phyloP scores from a whole-genome alignment of 768 basidiomycete genomes.

The Pleurotus platypus region DNA sequence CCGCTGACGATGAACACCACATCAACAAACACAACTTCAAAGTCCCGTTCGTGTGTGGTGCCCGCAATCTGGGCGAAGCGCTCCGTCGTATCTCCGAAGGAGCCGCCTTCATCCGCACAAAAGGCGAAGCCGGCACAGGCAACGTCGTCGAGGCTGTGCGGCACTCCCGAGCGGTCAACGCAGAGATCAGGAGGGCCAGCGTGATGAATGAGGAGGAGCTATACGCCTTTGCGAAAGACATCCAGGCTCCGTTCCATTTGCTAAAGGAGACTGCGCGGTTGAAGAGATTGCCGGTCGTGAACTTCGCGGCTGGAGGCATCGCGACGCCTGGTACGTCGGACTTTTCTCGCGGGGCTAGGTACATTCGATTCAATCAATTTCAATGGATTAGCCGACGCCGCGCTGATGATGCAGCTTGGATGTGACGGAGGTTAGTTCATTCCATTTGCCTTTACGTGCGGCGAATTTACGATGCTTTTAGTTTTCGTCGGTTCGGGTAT shows the following conservation, averaged over 20 bases:
- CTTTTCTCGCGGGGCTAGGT: not conserved
- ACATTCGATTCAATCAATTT: slow-evolving; percentile 12
- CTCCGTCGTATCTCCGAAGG: slow-evolving; percentile 95
- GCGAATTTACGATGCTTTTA: slow-evolving; percentile 23
- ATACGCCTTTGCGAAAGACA: slow-evolving; percentile 88
- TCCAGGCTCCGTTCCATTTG: slow-evolving; percentile 91
- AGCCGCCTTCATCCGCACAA: slow-evolving; percentile 97
- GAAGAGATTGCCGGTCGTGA: slow-evolving; percentile 92
- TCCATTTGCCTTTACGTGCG: slow-evolving; percentile 3
- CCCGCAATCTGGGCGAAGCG: slow-evolving; percentile 93
- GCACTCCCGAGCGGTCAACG: slow-evolving; percentile 80
- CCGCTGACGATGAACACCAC: slow-evolving; percentile 94
- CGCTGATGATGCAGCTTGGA: slow-evolving; percentile 98
- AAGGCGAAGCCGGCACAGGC: slow-evolving; percentile 88
- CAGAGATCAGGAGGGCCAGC: slow-evolving; percentile 81
- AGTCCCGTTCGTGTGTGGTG: slow-evolving; percentile 94
- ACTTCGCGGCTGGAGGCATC: slow-evolving; percentile 93
- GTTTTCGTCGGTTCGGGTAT: slow-evolving; percentile 99
- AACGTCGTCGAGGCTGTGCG: slow-evolving; percentile 94
- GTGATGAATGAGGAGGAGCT: slow-evolving; percentile 95
- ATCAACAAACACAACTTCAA: slow-evolving; percentile 97
- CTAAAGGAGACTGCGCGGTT: slow-evolving; percentile 94
- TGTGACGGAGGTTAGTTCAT: slow-evolving; percentile 84
- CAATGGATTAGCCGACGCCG: slow-evolving; percentile 75
- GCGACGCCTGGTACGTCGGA: slow-evolving; percentile 74